Conservation (phyloP, 2,329 filamentous ascomycete species). For the Sarocladium kiliense region DNA sequence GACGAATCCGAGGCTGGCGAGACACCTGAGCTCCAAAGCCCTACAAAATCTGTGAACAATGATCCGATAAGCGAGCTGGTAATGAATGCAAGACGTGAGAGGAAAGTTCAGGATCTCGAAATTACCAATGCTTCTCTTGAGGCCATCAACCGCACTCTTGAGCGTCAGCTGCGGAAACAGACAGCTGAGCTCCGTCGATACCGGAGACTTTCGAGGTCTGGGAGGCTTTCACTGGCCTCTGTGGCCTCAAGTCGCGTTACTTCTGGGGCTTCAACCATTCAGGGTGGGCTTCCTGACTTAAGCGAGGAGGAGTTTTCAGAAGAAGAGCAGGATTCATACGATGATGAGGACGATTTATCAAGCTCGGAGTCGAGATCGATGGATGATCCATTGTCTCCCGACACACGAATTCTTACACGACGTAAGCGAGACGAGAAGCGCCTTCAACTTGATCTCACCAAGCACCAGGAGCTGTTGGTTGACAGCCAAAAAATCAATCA, state of each 20-base stretch:
- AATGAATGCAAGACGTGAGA: constrained; percentile 81
- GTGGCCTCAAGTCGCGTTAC: constrained; percentile 39
- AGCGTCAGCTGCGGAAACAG: constrained; percentile 87
- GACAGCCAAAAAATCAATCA: constrained; percentile 96
- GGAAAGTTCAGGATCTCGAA: constrained; percentile 92
- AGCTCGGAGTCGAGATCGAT: constrained; percentile 29
- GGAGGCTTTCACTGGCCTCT: constrained; percentile 60
- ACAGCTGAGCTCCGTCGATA: constrained; percentile 82
- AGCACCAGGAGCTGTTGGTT: constrained; percentile 81
- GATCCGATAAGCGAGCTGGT: constrained; percentile 71
- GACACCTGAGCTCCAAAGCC: constrained; percentile 42
- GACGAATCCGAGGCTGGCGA: constrained; percentile 23
- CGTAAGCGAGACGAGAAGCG: constrained; percentile 75
- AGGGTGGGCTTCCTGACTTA: constrained; percentile 43
- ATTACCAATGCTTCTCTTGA: constrained; percentile 94
- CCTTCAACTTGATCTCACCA: constrained; percentile 77
- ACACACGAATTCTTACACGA: constrained; percentile 28
- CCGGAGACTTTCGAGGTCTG: constrained; percentile 77
- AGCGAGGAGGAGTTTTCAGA: constrained; percentile 46
- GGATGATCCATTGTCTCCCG: constrained; percentile 35
- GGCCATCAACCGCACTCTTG: constrained; percentile 89
- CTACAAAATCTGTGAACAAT: constrained; percentile 49
- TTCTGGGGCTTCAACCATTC: constrained; percentile 39
- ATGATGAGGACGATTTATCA: constrained; percentile 48
- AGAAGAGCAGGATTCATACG: constrained; percentile 37